Conservation (phyloP, 495 filamentous ascomycete genomes). For the Aspergillus bertholletiae region DNA sequence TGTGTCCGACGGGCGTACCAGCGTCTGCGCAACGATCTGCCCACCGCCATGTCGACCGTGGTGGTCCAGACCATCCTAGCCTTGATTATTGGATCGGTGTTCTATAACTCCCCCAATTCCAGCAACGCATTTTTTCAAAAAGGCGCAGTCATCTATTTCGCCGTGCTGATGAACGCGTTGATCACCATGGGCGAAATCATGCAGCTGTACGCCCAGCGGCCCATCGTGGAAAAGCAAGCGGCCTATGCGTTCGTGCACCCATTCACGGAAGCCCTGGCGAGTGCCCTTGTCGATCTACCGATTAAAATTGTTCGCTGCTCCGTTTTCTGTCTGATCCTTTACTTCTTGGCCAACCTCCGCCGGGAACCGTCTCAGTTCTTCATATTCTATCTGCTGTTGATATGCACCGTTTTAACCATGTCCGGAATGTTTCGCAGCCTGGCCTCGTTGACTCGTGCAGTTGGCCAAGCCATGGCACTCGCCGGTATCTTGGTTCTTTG, state of each 20-base stretch:
- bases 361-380: conserved; percentile 51
- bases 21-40: conserved; percentile 62
- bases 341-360: conserved; percentile 51
- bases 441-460: conserved; percentile 33
- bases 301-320: conserved; percentile 41
- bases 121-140: conserved; percentile 28
- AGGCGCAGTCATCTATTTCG: conserved; percentile 82
- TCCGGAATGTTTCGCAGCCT: conserved; percentile 41
- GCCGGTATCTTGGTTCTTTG: conserved; percentile 39
- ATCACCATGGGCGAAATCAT: conserved; percentile 53
- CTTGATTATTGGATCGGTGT: conserved; percentile 78
- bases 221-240: conserved; percentile 60
- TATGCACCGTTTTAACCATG: conserved; percentile 50
- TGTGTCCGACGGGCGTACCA: conserved; percentile 47
- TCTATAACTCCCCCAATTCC: conserved; percentile 53
- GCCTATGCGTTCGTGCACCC: conserved; percentile 61
- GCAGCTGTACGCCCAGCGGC: conserved; percentile 50
- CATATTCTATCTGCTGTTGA: conserved; percentile 50
- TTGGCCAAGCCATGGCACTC: conserved; percentile 40
- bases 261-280: conserved; percentile 51
- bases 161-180: conserved; percentile 60
- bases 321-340: conserved; percentile 50
- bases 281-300: conserved; percentile 52
- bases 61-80: conserved; percentile 70
- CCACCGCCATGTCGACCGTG: conserved; percentile 62